Percentiles rank a stretch among this genome's conserved stretches.
phyloP scores from a whole-genome alignment of 495 filamentous ascomycete species.

The Bombardia bombarda region DNA sequence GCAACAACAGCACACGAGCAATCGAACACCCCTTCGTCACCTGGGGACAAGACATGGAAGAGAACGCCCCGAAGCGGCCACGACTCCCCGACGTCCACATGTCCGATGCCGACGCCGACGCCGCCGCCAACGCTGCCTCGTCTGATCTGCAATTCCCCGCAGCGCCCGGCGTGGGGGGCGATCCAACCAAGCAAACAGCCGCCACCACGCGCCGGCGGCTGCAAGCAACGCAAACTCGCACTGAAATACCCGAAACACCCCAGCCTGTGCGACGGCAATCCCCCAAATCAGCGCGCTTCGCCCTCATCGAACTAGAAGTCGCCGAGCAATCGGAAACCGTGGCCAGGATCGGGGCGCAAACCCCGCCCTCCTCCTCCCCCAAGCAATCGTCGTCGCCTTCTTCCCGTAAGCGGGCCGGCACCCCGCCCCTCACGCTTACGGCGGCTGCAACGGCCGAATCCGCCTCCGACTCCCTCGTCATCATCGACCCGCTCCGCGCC shows the following conservation, averaged over 20 bases:
- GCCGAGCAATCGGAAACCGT: constrained; percentile 17
- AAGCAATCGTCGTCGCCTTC: constrained; percentile 22
- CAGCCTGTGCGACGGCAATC: too few relatives aligned
- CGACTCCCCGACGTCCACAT: constrained; percentile 22
- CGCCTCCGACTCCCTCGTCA: constrained; percentile 8
- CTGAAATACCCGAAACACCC: too few relatives aligned
- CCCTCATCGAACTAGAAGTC: constrained; percentile 23
- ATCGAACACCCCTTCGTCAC: too few relatives aligned
- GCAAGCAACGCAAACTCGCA: neutral
- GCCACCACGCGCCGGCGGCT: neutral
- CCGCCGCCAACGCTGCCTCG: neutral
- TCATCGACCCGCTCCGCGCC: constrained; percentile 44
- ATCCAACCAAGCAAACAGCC: neutral
- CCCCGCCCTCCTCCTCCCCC: constrained; percentile 7
- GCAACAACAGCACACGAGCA: too few relatives aligned
- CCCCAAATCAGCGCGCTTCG: constrained; percentile 7
- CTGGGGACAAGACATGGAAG: constrained; percentile 16
- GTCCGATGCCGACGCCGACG: constrained; percentile 7
- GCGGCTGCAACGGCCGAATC: constrained; percentile 5
- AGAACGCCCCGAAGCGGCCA: constrained; percentile 28
- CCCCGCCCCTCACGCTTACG: constrained; percentile 27
- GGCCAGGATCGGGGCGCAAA: constrained; percentile 7
- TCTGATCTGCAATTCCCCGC: neutral
- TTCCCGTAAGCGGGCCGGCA: constrained; percentile 31
- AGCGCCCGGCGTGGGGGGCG: neutral